Evolutionary conservation across 2,329 filamentous ascomycete genomes (phyloP), one percentile per base, ranked within the genome.

Genomic region (Aspergillus sp.): DNA sequence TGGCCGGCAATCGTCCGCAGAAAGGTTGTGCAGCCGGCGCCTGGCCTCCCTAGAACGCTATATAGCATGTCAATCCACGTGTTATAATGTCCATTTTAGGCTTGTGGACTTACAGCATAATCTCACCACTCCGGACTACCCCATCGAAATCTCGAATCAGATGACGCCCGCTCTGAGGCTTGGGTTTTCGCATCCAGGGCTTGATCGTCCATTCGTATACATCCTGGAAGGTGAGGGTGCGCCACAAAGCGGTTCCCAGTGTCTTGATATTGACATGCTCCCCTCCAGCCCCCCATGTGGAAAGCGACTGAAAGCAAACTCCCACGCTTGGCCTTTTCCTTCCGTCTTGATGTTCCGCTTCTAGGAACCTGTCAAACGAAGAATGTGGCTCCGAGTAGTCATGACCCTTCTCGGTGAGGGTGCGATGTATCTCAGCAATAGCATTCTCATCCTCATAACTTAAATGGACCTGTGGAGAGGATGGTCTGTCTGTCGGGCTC

Each of bases 221-320:
- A 72, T 89, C 91, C 3, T 90, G 77, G 65, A 91, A 87, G 0
- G 89, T 89, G 65, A 92, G 89, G 0, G 88, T 90, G n/a, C 88
- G 88, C 37, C 90, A 67, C 27, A 92, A 78, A 2, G 89, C 88
- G 52, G 87, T 83, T 0, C 88, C 88, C 0, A 92, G 73, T 0
- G 88, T 90, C 62, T 84, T 84, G 19, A 89, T 86, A 62, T 87
- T 85, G 0, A 82, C 81, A 3, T 87, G 79, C 1, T 83, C 85
- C 37, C 82, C 83, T 5, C 84, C 86, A 9, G 84, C 76, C 12
- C 89, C 89, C 73, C 88, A 87, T 17, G 91, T 89, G 0, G 84
- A 89, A 45, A 92, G 77, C 59, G 88, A 81, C 71, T 87, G 88
- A 76, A 87, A 92, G 5, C 90, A 79, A 2, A 92, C 86, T 2